phyloP scores from a whole-genome alignment of 1,284 basidiomycete species.

The Malassezia psittaci region DNA sequence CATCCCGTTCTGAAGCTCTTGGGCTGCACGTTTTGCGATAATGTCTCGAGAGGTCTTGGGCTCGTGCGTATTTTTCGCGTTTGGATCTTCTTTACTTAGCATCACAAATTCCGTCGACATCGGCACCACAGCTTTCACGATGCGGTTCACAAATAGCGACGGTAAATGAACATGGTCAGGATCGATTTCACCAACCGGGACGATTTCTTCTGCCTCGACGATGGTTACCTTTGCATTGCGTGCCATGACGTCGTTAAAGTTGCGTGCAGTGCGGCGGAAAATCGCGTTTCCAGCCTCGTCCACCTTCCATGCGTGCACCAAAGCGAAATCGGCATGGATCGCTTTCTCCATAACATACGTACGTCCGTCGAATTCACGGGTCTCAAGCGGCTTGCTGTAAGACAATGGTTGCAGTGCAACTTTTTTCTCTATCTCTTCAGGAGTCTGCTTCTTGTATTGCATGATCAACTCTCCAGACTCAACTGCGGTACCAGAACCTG shows the following conservation, averaged over 20 bases:
- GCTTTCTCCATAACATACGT: constrained; percentile 78
- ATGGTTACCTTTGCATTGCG: constrained; percentile 43
- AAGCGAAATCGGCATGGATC: constrained; percentile 74
- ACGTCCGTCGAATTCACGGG: constrained; percentile 67
- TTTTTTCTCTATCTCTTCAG: constrained; percentile 8
- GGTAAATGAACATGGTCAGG: constrained; percentile 39
- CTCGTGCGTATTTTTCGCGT: constrained; percentile 21
- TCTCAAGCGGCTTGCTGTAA: constrained; percentile 50
- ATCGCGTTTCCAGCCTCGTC: constrained; percentile 59
- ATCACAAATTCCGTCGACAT: constrained; percentile 40
- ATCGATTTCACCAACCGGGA: constrained; percentile 30
- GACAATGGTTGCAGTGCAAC: not conserved
- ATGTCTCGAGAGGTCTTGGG: constrained; percentile 19
- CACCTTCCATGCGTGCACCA: constrained; percentile 87
- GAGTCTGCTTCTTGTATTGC: constrained; percentile 35
- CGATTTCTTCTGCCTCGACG: constrained; percentile 44
- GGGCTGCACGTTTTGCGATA: constrained; percentile 35
- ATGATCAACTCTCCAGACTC: constrained; percentile 49
- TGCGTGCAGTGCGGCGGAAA: constrained; percentile 46
- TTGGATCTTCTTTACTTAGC: constrained; percentile 7
- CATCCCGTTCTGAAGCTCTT: constrained; percentile 39
- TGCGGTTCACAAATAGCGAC: constrained; percentile 37
- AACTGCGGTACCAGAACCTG: constrained; percentile 55
- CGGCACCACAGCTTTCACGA: constrained; percentile 27
- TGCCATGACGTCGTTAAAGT: constrained; percentile 39